phyloP scores from a whole-genome alignment of 2,329 filamentous ascomycete genomes.

The Nothophaeocryptopus gaeumannii region DNA sequence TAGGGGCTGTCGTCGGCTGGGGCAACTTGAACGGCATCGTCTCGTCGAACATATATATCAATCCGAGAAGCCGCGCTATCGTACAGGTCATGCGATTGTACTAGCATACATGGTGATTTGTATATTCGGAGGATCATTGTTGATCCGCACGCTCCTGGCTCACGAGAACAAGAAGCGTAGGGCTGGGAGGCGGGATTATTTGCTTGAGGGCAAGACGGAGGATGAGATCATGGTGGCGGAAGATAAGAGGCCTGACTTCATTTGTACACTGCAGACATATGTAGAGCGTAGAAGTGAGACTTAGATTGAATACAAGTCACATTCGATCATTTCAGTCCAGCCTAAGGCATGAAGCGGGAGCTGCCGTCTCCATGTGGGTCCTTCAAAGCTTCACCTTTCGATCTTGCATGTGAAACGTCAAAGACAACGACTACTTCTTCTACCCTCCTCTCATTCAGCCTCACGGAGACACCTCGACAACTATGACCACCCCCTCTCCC shows the following conservation, averaged over 20 bases:
- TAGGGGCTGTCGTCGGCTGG: slow-evolving; percentile 83
- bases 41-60: slow-evolving; percentile 72
- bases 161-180: slow-evolving; percentile 67
- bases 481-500: slow-evolving; percentile 16
- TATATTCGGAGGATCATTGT: slow-evolving; percentile 62
- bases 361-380: no score
- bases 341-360: no score
- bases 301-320: no score
- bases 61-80: slow-evolving; percentile 22
- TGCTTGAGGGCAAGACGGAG: slow-evolving; percentile 61
- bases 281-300: no score
- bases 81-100: slow-evolving; percentile 68
- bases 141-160: slow-evolving; percentile 61
- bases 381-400: no score
- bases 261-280: slow-evolving; percentile 18
- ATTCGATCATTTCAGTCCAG: no score
- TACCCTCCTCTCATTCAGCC: no score
- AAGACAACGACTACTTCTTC: no score
- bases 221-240: slow-evolving; percentile 64
- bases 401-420: no score
- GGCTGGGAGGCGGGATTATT: slow-evolving; percentile 64
- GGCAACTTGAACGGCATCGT: slow-evolving; percentile 86
- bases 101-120: slow-evolving; percentile 68
- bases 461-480: not conserved
- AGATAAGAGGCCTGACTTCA: slow-evolving; percentile 53